Conservation (phyloP, 2,329 filamentous ascomycete species). For the Colletotrichum sp. region DNA sequence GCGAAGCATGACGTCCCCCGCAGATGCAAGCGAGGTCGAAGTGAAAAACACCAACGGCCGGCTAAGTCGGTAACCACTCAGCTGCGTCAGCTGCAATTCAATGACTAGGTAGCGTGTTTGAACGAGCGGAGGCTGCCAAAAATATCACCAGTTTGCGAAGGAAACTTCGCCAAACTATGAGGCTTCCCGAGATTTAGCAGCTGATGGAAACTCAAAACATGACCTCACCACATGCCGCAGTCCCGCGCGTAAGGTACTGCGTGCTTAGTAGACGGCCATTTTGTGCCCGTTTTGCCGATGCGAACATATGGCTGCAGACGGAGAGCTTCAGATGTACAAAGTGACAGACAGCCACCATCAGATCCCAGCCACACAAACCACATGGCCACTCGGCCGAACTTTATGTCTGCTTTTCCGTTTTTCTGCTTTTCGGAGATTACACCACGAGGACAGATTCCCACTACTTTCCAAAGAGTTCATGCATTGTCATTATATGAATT, state of each 20-base stretch:
- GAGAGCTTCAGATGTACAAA: background rate
- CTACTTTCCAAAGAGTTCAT: background rate
- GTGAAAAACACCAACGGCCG: background rate
- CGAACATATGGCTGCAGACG: background rate
- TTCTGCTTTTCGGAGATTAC: background rate
- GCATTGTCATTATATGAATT: constrained; percentile 11
- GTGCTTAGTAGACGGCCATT: background rate
- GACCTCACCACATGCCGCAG: background rate
- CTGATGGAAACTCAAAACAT: background rate
- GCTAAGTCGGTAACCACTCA: background rate
- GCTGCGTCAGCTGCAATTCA: background rate
- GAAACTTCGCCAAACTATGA: background rate
- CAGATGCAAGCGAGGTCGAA: background rate
- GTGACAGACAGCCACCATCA: background rate
- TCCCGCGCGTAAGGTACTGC: background rate
- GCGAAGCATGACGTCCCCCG: background rate
- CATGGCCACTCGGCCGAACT: background rate
- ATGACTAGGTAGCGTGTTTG: background rate
- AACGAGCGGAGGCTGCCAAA: background rate
- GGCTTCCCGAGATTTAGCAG: background rate
- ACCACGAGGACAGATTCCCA: background rate
- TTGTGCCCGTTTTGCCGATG: background rate
- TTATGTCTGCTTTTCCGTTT: background rate
- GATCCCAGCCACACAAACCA: background rate
- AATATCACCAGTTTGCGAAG: background rate